phyloP scores from a whole-genome alignment of 2,329 filamentous ascomycete species.

The Gnomoniopsis sp. region DNA sequence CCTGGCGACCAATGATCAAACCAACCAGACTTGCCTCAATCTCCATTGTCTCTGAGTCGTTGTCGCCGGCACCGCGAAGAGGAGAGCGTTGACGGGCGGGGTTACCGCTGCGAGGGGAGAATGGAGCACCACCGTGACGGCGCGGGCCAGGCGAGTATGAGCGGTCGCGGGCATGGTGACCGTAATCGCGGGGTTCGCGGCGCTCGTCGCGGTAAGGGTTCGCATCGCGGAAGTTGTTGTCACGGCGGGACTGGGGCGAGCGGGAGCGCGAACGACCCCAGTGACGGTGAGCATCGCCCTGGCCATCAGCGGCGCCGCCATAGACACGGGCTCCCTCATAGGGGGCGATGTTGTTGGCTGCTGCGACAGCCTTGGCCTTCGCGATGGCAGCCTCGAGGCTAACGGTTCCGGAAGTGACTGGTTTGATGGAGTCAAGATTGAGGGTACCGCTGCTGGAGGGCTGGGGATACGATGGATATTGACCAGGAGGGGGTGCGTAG shows the following conservation, averaged over 20 bases:
- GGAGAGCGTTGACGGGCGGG: constrained; percentile 58
- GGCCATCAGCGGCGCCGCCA: constrained; percentile 24
- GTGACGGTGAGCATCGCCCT: constrained; percentile 38
- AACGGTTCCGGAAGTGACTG: constrained; percentile 75
- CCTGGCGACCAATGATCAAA: constrained; percentile 84
- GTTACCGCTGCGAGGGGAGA: constrained; percentile 56
- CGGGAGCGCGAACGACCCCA: constrained; percentile 70
- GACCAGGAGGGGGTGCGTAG: constrained; percentile 14
- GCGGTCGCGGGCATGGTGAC: constrained; percentile 61
- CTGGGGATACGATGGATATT: constrained; percentile 45
- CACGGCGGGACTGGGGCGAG: constrained; percentile 65
- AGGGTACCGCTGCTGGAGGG: constrained; percentile 72
- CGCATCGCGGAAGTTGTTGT: constrained; percentile 70
- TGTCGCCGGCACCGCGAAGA: constrained; percentile 58
- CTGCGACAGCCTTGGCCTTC: constrained; percentile 77
- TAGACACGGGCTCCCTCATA: constrained; percentile 57
- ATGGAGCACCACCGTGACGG: constrained; percentile 46
- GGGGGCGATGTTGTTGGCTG: constrained; percentile 68
- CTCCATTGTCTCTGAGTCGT: constrained; percentile 70
- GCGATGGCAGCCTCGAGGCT: constrained; percentile 82
- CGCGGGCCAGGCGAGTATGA: constrained; percentile 62
- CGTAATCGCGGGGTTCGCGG: constrained; percentile 60
- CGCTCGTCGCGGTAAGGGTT: constrained; percentile 86
- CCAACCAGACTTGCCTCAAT: constrained; percentile 86
- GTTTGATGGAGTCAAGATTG: constrained; percentile 76